phyloP scores from a whole-genome alignment of 257 asterid species.

The Przewalskia tangutica region DNA sequence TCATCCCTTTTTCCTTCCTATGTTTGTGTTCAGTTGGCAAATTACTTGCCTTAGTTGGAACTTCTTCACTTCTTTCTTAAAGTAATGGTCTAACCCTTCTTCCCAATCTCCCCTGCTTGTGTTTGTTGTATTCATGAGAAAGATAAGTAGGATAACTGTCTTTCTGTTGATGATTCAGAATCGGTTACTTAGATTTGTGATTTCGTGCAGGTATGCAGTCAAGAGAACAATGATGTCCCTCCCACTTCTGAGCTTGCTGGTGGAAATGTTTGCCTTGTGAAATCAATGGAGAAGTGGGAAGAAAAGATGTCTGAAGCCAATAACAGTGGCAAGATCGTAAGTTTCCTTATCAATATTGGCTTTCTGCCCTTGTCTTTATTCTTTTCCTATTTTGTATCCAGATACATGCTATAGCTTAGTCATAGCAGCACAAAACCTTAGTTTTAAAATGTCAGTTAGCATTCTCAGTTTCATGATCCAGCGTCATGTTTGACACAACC shows the following conservation, averaged over 20 bases:
- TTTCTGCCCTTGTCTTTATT: not conserved
- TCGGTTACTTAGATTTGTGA: not conserved
- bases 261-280: conserved; percentile 41
- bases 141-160: not conserved
- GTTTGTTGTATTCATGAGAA: not conserved
- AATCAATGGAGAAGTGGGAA: conserved; percentile 46
- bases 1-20: not conserved
- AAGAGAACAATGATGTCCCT: conserved; percentile 6
- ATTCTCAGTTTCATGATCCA: not conserved
- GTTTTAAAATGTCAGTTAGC: not conserved
- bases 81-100: not conserved
- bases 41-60: not conserved
- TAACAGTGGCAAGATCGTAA: conserved; percentile 36
- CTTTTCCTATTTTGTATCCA: not conserved
- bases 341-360: not conserved
- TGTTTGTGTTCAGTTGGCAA: not conserved
- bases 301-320: conserved; percentile 43
- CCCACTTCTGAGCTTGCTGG: conserved; percentile 22
- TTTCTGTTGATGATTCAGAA: not conserved
- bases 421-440: not conserved
- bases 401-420: not conserved
- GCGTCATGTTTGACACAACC: not conserved
- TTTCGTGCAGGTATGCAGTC: conserved; percentile 14
- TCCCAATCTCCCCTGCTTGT: not conserved
- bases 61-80: not conserved